A percentile compares a stretch with the other conserved stretches of the same genome.
Evolutionary conservation across 2,329 filamentous ascomycete species (phyloP).

Genomic region (Monilinia fructicola): DNA sequence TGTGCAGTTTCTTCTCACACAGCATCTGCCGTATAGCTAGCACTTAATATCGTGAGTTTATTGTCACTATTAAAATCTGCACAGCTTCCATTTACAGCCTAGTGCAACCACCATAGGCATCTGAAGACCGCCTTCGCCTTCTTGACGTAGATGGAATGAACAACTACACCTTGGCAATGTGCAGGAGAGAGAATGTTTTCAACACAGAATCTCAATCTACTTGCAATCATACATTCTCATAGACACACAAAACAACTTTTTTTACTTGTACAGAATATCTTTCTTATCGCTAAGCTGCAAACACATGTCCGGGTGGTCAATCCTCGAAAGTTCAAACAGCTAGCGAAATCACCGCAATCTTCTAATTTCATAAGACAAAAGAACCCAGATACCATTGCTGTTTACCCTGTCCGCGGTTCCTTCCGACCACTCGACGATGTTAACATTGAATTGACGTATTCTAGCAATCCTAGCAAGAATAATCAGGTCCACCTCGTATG

Average conservation of each 20-base stretch:
- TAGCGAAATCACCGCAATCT: not conserved
- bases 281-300: not conserved
- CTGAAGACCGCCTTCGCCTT: slow-evolving; percentile 18
- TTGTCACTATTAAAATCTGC: not conserved
- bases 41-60: not conserved
- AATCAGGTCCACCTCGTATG: not conserved
- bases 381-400: not conserved
- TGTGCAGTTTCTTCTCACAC: not conserved
- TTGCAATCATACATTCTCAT: not conserved
- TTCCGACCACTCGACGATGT: not conserved
- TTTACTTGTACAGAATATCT: not conserved
- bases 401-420: not conserved
- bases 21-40: not conserved
- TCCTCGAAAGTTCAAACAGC: not conserved
- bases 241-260: not conserved
- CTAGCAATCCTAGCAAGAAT: not conserved
- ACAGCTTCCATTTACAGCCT: not conserved
- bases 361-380: not conserved
- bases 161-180: not conserved
- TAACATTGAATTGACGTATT: not conserved
- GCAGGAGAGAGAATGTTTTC: not conserved
- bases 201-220: not conserved
- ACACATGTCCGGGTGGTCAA: not conserved
- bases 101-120: not conserved
- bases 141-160: not conserved